A percentile compares a stretch with the other conserved stretches of the same genome.
Evolutionary conservation across 768 basidiomycete species (phyloP).

Genomic region (Dacryopinax spathularia): DNA sequence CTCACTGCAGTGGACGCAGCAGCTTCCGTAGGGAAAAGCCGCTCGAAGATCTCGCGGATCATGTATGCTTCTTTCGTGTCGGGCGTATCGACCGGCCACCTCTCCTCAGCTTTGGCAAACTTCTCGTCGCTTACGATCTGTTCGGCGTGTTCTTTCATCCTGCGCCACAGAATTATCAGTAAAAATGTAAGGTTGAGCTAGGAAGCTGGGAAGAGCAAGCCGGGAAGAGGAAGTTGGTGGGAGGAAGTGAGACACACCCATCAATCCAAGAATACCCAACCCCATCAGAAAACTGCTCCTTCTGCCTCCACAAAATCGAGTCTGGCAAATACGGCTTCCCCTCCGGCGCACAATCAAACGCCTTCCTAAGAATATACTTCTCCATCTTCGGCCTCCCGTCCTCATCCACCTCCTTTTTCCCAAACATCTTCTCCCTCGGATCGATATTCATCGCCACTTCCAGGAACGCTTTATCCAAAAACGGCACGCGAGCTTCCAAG

Average conservation of each 20-base stretch:
- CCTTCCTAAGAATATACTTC: conserved; percentile 96
- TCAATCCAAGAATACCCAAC: conserved; percentile 99
- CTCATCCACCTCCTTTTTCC: conserved; percentile 64
- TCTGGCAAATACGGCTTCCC: conserved; percentile 88
- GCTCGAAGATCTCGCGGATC: conserved; percentile 83
- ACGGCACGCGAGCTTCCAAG: conserved; percentile 93
- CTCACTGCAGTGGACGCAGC: conserved; percentile 87
- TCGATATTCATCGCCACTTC: conserved; percentile 87
- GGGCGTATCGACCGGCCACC: conserved; percentile 69
- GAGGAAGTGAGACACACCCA: conserved; percentile 37
- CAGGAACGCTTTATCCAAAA: conserved; percentile 93
- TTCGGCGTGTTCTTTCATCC: conserved; percentile 81
- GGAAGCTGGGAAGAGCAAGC: background rate
- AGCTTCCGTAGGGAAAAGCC: conserved; percentile 69
- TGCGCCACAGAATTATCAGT: conserved; percentile 20
- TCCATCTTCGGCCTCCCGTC: conserved; percentile 91
- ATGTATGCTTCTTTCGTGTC: conserved; percentile 95
- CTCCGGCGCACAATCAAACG: conserved; percentile 75
- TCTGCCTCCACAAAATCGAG: conserved; percentile 95
- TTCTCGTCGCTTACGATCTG: conserved; percentile 63
- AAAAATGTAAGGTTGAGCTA: background rate
- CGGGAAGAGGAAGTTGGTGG: background rate
- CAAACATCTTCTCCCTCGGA: conserved; percentile 76
- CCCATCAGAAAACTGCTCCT: conserved; percentile 98
- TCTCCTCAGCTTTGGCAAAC: conserved; percentile 53